Base-by-base conservation (phyloP, 495 filamentous ascomycete species). In the Penicillium waksmanii region DNA sequence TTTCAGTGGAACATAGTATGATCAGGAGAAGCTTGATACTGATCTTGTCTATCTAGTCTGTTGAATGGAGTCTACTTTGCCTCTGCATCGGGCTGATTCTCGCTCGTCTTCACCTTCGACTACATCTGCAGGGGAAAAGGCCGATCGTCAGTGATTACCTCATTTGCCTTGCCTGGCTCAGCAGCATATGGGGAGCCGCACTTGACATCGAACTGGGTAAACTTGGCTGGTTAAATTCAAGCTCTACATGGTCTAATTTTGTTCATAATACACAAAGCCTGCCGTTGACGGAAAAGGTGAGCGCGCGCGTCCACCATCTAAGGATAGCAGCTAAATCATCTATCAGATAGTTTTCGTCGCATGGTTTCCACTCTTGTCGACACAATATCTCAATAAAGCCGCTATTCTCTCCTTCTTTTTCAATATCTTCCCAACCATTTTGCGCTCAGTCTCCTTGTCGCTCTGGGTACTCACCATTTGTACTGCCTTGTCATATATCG, bases 81-180 rank as follows among this genome's bases (percentile, higher is more conserved):
- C 10, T 43, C 17, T 13, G 11, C 15, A 15, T 43, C 40, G 12
- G 13, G 12, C 17, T 43, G 11, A 43, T 43, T 43, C 40, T 43
- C 40, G 40, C 40, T 43, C 40, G 40, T 43, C 7, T 43, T 43
- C 9, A 43, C 40, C 15, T 43, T 15, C 40, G 40, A 43, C 40
- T 17, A 18, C 40, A 13, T 18, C 40, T 43, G 40, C 40, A 43
- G 40, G 13, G 17, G 17, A 15, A 43, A 43, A 17, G 1, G 40
- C 40, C 15, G 40, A 43, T 43, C 40, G 13, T 43, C 15, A 43
- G 40, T 13, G 40, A 43, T 18, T 43, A 18, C 6, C 4, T 43
- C 40, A 43, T 43, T n/a, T 43, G 40, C 40, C 40, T 43, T 43
- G 15, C 15, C 10, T 43, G 40, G 40, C 40, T 43, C 12, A 43